Conservation (phyloP, 2,329 filamentous ascomycete species). For the Phialophora macrospora region DNA sequence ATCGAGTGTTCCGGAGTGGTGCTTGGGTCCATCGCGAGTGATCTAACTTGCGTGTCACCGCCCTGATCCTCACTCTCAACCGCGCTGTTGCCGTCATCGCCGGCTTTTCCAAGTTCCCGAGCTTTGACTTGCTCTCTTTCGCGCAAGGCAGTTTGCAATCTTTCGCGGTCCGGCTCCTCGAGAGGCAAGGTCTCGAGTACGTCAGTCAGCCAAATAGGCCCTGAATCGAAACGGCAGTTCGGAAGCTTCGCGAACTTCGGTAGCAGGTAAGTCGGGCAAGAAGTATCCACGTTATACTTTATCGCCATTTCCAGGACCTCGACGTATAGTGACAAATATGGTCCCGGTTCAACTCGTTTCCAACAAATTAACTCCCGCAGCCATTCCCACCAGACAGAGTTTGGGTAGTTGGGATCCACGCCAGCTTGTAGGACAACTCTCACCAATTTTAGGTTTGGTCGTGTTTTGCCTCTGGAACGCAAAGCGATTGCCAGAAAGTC, state of each 20-base stretch:
- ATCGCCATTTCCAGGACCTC: neutral
- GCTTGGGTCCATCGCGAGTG: neutral
- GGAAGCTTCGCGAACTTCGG: neutral
- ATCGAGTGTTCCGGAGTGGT: neutral
- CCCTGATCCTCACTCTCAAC: neutral
- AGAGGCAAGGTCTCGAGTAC: neutral
- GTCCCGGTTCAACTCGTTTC: too few species aligned
- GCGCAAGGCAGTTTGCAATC: neutral
- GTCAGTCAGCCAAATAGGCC: neutral
- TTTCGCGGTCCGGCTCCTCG: neutral
- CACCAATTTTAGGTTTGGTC: too few species aligned
- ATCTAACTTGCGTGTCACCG: neutral
- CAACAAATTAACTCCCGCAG: neutral
- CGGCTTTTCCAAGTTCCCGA: neutral
- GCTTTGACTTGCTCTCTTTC: neutral
- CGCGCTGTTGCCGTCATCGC: neutral
- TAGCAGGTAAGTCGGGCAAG: neutral
- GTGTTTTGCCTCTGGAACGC: too few species aligned
- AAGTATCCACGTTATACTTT: neutral
- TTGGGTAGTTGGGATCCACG: neutral
- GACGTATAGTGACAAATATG: too few species aligned
- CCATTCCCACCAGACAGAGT: neutral
- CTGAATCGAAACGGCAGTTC: neutral
- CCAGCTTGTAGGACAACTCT: neutral
- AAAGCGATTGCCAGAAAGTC: neutral